These are phyloP conservation scores for Trapa incisa DNA, from an alignment of 345 rosid genomes.

Conservation along the genomic window DNA sequence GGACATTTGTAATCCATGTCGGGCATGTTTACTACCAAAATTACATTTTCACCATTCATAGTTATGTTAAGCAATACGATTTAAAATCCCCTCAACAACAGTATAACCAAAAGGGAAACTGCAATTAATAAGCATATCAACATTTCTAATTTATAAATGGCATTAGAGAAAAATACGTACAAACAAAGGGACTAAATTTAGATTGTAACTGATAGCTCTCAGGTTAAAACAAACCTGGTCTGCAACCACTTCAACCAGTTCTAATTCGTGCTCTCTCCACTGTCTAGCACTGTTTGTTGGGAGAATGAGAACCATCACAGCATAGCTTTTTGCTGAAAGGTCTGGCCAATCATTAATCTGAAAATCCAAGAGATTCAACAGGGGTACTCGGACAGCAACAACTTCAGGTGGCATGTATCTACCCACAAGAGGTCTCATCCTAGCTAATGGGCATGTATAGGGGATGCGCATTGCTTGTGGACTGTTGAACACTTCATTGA, in stretches of 20 bases:
- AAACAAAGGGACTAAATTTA: neutral
- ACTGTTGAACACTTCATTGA: slow-evolving; percentile 56
- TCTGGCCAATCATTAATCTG: slow-evolving; percentile 84
- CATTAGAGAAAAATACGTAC: neutral
- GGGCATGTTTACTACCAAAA: too few relatives aligned
- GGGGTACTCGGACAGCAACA: slow-evolving; percentile 94
- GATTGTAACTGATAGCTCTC: neutral
- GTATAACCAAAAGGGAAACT: neutral
- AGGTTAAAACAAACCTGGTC: slow-evolving; percentile 56
- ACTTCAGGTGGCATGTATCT: slow-evolving; percentile 57
- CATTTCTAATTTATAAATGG: neutral
- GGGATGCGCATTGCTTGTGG: slow-evolving; percentile 60
- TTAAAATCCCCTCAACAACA: neutral
- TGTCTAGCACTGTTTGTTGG: slow-evolving; percentile 69
- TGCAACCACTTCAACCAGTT: slow-evolving; percentile 86
- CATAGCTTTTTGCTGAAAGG: slow-evolving; percentile 61
- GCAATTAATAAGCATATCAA: neutral
- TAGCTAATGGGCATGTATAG: slow-evolving; percentile 63
- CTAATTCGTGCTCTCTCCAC: slow-evolving; percentile 90
- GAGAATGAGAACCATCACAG: slow-evolving; percentile 83
- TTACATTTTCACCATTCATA: neutral
- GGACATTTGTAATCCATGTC: neutral
- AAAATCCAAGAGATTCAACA: slow-evolving; percentile 66
- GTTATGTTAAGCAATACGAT: neutral
- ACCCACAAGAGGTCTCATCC: slow-evolving; percentile 55